phyloP scores from a whole-genome alignment of 129 eudicot genomes.

The carrot (Daucus carota) region DNA sequence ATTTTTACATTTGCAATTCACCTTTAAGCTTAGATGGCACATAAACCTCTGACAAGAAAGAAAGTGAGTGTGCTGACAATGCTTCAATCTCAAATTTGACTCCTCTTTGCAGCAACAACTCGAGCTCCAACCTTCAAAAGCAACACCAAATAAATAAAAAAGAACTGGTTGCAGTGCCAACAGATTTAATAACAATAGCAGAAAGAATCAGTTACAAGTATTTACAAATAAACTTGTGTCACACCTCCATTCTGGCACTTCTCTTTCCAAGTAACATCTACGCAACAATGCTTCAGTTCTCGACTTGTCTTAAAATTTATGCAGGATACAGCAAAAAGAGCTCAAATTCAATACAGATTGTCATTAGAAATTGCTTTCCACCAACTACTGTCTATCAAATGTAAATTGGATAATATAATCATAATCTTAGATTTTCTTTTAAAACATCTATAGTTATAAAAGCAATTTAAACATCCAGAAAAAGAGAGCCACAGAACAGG shows the following conservation, averaged over 20 bases:
- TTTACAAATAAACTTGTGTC: background rate
- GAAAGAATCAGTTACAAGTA: background rate
- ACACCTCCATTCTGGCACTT: constrained; percentile 83
- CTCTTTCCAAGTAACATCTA: constrained; percentile 75
- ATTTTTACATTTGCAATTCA: constrained; percentile 21
- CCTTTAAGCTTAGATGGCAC: constrained; percentile 69
- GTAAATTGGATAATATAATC: too few species aligned
- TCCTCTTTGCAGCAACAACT: constrained; percentile 70
- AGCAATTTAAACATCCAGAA: background rate
- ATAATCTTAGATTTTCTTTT: background rate
- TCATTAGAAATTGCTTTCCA: background rate
- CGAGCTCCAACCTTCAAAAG: constrained; percentile 57
- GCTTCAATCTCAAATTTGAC: constrained; percentile 97
- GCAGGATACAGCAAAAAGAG: background rate
- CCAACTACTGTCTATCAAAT: too few species aligned
- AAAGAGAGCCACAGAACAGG: too few species aligned
- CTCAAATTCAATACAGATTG: background rate
- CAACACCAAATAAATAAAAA: background rate
- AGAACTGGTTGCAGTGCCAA: background rate
- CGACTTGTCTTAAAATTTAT: constrained; percentile 43
- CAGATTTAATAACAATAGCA: background rate
- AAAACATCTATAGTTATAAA: background rate
- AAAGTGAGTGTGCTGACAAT: constrained; percentile 63
- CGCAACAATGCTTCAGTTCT: constrained; percentile 57
- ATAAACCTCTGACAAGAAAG: constrained; percentile 69